Evolutionary conservation across 305 asterid genomes (phyloP).

Genomic region (Fraxinus sp.): DNA sequence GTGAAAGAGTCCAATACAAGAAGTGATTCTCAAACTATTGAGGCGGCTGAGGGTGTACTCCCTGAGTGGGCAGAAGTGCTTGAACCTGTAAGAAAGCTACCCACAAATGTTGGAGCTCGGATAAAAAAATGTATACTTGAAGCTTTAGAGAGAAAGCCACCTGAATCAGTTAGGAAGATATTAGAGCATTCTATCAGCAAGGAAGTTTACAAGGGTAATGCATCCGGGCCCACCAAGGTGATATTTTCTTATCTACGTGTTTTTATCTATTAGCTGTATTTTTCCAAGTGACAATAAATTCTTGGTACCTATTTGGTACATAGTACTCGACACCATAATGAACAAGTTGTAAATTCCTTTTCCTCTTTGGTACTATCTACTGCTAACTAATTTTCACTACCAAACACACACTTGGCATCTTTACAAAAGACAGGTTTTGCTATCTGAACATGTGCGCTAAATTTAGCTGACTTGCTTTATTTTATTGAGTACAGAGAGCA

Average conservation of each 20-base stretch:
- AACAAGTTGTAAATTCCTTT: neutral
- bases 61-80: conserved; percentile 94
- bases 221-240: conserved; percentile 99
- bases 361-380: neutral
- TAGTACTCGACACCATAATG: neutral
- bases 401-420: neutral
- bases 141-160: conserved; percentile 77
- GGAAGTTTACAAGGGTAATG: conserved; percentile 97
- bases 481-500: conserved; percentile 70
- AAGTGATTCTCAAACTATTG: conserved; percentile 41
- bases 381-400: neutral
- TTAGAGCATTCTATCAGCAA: conserved; percentile 89
- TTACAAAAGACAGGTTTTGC: conserved; percentile 3
- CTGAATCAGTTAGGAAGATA: conserved; percentile 81
- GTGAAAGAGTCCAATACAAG: conserved; percentile 49
- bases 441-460: neutral
- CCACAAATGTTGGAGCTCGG: conserved; percentile 98
- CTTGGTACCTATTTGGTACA: neutral
- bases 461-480: conserved; percentile 12
- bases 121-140: conserved; percentile 73
- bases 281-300: neutral
- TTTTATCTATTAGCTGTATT: conserved; percentile 12
- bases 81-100: conserved; percentile 96
- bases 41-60: conserved; percentile 45
- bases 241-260: conserved; percentile 24